These are phyloP conservation scores for Jamesozyma spencerorum DNA, from an alignment of 805 yeast species.

Conservation along the genomic window DNA sequence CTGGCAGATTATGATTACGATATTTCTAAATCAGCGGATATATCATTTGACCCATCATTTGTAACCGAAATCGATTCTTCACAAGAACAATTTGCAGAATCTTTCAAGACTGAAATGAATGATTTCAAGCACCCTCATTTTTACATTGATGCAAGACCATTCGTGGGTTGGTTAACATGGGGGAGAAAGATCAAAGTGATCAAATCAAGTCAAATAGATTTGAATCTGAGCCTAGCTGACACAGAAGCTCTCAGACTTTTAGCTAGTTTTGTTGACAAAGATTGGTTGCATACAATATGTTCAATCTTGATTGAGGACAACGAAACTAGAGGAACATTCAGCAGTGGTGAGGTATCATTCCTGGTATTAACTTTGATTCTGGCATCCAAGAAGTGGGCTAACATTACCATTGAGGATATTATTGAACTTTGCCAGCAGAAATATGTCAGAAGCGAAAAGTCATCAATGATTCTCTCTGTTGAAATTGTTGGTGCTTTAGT, in stretches of 20 bases:
- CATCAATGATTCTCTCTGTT: slow-evolving; percentile 63
- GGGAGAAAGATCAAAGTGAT: slow-evolving; percentile 41
- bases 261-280: slow-evolving; percentile 39
- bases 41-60: slow-evolving; percentile 37
- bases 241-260: slow-evolving; percentile 32
- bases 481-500: slow-evolving; percentile 64
- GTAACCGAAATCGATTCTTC: slow-evolving; percentile 38
- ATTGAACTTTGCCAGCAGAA: slow-evolving; percentile 39
- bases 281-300: slow-evolving; percentile 49
- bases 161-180: slow-evolving; percentile 73
- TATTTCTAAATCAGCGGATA: slow-evolving; percentile 34
- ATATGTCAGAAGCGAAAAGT: slow-evolving; percentile 60
- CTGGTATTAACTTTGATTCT: slow-evolving; percentile 43
- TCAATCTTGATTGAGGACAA: slow-evolving; percentile 53
- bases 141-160: slow-evolving; percentile 49
- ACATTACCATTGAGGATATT: slow-evolving; percentile 43
- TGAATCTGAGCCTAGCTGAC: slow-evolving; percentile 36
- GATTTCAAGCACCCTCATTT: slow-evolving; percentile 39
- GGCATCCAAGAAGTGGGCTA: slow-evolving; percentile 33
- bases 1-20: slow-evolving; percentile 43
- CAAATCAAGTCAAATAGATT: slow-evolving; percentile 24
- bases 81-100: slow-evolving; percentile 29
- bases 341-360: slow-evolving; percentile 53
- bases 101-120: slow-evolving; percentile 44
- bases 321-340: slow-evolving; percentile 58